Evolutionary conservation across 164 flowering plant species (phyloP).

Genomic region (Magnolia sinica): DNA sequence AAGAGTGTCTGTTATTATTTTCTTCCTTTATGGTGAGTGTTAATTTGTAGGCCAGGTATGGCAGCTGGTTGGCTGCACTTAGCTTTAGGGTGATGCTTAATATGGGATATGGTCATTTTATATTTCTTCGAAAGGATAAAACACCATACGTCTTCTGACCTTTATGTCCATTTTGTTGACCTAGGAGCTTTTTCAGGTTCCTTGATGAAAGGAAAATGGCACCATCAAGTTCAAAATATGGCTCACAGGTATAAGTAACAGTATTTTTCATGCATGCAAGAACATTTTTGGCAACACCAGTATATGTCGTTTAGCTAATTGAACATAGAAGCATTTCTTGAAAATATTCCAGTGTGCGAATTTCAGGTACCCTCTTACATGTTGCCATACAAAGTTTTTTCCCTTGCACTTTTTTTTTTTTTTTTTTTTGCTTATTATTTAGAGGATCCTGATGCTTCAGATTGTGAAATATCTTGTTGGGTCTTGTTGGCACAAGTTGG

Average conservation of each 20-base stretch:
- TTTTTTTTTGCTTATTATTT: too few species aligned
- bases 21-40: not conserved
- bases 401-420: too few species aligned
- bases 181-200: conserved; percentile 78
- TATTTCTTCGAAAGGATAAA: not conserved
- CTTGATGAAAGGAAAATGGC: conserved; percentile 65
- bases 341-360: too few species aligned
- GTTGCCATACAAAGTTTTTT: too few species aligned
- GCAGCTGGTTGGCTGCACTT: not conserved
- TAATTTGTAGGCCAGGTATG: not conserved
- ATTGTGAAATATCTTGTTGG: too few species aligned
- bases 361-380: too few species aligned
- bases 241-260: conserved; percentile 70
- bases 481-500: too few species aligned
- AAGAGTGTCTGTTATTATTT: not conserved
- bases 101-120: not conserved
- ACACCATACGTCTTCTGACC: not conserved
- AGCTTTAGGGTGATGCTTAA: not conserved
- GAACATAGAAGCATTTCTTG: too few species aligned
- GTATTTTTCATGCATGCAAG: not conserved
- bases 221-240: conserved; percentile 65
- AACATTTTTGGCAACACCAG: too few species aligned
- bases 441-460: too few species aligned
- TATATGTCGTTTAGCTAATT: too few species aligned
- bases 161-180: conserved; percentile 10